Conservation (phyloP, 495 filamentous ascomycete genomes). For the Tuber calosporum region DNA sequence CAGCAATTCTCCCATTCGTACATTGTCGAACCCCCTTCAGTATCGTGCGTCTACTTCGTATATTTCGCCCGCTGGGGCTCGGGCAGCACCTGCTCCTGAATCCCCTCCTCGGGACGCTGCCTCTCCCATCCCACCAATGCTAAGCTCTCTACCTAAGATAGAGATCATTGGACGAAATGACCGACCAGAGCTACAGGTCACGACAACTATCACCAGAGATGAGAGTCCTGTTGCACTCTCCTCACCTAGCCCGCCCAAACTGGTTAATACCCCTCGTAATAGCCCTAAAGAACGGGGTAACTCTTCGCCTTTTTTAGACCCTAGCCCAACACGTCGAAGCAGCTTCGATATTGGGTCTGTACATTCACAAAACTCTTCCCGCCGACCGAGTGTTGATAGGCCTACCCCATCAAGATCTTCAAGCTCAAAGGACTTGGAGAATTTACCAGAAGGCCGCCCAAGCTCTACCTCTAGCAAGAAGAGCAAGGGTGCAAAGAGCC, state of each 20-base stretch:
- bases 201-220: conserved; percentile 37
- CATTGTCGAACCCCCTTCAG: conserved; percentile 26
- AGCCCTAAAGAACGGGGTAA: background rate
- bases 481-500: conserved; percentile 27
- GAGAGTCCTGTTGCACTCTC: background rate
- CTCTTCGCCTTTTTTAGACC: background rate
- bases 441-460: conserved; percentile 25
- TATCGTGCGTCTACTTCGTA: conserved; percentile 21
- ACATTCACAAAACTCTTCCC: conserved; percentile 21
- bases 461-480: conserved; percentile 25
- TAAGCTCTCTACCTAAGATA: conserved; percentile 24
- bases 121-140: conserved; percentile 15
- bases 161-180: conserved; percentile 40
- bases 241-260: background rate
- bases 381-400: conserved; percentile 27
- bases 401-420: conserved; percentile 27
- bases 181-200: conserved; percentile 39
- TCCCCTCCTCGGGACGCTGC: background rate
- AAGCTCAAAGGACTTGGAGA: conserved; percentile 29
- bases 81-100: conserved; percentile 6
- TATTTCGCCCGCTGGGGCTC: conserved; percentile 12
- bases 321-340: conserved; percentile 13
- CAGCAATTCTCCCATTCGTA: conserved; percentile 23
- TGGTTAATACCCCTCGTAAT: background rate
- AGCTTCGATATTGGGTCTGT: conserved; percentile 22